Evolutionary conservation across 192 early-diverging fungal species (phyloP).

Genomic region (Backusella westeae): DNA sequence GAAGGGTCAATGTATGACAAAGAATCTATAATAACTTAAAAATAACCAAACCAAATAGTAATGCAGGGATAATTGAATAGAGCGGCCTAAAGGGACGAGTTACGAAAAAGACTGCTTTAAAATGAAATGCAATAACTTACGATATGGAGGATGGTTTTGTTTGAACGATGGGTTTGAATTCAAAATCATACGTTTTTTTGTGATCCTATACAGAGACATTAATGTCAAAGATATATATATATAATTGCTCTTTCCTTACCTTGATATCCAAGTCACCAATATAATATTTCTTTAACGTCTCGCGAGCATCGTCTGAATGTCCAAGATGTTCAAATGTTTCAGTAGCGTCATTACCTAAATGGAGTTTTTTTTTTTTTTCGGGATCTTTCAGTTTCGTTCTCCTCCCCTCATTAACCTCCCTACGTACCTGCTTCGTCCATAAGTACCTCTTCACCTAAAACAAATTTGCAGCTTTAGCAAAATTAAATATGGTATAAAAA

Average conservation of each 20-base stretch:
- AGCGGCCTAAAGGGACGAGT: background rate
- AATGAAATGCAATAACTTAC: background rate
- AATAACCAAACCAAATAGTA: background rate
- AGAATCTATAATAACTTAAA: background rate
- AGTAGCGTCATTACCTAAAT: conserved; percentile 73
- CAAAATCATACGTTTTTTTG: background rate
- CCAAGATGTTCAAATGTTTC: conserved; percentile 94
- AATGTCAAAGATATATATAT: no score
- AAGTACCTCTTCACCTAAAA: background rate
- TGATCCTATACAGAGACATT: background rate
- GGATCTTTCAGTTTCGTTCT: background rate
- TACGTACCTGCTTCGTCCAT: background rate
- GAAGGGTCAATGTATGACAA: background rate
- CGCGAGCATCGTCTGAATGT: conserved; percentile 89
- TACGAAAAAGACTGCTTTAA: background rate
- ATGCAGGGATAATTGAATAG: background rate
- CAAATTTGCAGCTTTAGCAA: no score
- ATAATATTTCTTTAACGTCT: conserved; percentile 49
- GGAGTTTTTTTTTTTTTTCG: background rate
- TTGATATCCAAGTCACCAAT: conserved; percentile 26
- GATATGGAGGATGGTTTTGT: background rate
- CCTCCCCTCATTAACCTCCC: no score
- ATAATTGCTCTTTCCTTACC: conserved; percentile 11
- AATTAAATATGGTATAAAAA: background rate
- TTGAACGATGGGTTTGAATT: background rate